These are phyloP conservation scores for Postia placenta DNA, from an alignment of 768 basidiomycete genomes.

Conservation along the genomic window DNA sequence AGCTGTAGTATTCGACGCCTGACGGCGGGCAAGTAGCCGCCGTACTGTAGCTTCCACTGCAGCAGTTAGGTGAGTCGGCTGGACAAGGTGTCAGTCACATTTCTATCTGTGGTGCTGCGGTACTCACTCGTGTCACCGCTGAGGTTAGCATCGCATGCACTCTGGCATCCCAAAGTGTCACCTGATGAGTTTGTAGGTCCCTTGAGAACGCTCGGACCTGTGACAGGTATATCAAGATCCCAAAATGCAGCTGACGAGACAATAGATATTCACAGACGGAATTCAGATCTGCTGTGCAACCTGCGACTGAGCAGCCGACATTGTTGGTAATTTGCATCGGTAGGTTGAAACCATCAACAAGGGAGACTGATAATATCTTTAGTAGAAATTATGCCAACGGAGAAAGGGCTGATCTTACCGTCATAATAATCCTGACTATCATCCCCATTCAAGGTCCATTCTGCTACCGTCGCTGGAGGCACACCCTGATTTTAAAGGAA, in stretches of 20 bases:
- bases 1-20: conserved; percentile 23
- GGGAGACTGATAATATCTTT: conserved; percentile 10
- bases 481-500: background rate
- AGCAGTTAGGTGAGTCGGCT: conserved; percentile 29
- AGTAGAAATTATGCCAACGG: background rate
- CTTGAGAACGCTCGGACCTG: conserved; percentile 22
- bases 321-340: conserved; percentile 25
- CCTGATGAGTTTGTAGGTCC: conserved; percentile 27
- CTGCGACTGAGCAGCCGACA: conserved; percentile 22
- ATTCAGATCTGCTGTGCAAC: conserved; percentile 26
- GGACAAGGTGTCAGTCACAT: background rate
- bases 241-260: too few relatives aligned
- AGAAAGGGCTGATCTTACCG: conserved; percentile 4
- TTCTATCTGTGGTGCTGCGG: background rate
- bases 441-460: conserved; percentile 26
- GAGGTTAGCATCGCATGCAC: conserved; percentile 26
- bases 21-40: conserved; percentile 25
- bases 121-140: conserved; percentile 21
- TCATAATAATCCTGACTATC: conserved; percentile 19
- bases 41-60: conserved; percentile 24
- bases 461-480: conserved; percentile 28
- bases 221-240: too few relatives aligned
- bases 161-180: conserved; percentile 26
- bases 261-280: conserved; percentile 18
- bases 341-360: conserved; percentile 24